Evolutionary conservation across 257 asterid species (phyloP), one percentile per base, ranked within the genome.

Genomic region (Salvia splendens): DNA sequence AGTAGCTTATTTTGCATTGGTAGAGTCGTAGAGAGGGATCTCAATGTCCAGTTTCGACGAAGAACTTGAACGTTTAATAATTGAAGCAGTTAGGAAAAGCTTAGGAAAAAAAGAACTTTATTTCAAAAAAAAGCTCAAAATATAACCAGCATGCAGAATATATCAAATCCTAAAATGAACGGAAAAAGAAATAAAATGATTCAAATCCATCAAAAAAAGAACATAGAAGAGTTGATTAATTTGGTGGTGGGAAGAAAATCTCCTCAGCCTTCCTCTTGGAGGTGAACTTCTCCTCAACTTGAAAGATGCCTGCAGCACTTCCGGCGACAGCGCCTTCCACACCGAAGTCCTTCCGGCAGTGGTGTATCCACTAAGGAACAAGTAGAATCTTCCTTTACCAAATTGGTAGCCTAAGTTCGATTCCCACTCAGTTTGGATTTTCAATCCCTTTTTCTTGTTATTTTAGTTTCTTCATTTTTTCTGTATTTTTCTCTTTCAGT

Each of bases 211-310:
- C 6, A 6, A 2, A 12, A n/a, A 47, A 5, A 47, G 7, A 38
- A 38, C 8, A 38, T 38, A 68, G 24, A 5, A 12, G 35, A 16
- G 43, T 62, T 5, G 8, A 30, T 64, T 74, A 85, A 11, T 77
- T 82, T 41, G 95, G 84, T 72, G 96, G 95, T 65, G 95, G 96
- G 76, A 89, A 89, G 83, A 89, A 89, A 65, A 87, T 85, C 75
- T 85, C 93, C 74, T 89, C 94, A 2, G 86, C 82, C 71, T 63
- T 77, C 77, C 96, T 89, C 85, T 79, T 87, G 2, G 85, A 73
- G 67, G 86, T 77, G 84, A 90, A 90, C 60, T 85, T 79, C 65
- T 81, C 67, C 82, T 90, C 88, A 9, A 87, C 85, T 2, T 86
- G 66, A 86, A 83, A 43, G 89, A 62, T 4, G 89, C 89, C 77